phyloP scores from a whole-genome alignment of 352 stramenopile species.

The Phytophthora lateralis region DNA sequence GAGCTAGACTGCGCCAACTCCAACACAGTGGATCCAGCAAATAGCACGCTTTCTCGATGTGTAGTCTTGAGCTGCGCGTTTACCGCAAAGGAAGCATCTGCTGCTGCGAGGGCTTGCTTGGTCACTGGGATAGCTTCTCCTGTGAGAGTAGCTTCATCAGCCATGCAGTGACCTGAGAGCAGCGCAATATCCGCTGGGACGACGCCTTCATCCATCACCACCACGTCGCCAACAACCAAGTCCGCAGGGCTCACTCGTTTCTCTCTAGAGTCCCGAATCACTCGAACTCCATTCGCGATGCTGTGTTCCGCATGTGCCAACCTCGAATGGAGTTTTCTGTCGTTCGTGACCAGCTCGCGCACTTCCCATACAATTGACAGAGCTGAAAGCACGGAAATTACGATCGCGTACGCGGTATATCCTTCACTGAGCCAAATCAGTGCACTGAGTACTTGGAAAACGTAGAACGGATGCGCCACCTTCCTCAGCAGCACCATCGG shows the following conservation, averaged over 20 bases:
- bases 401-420: conserved; percentile 71
- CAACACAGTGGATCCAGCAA: conserved; percentile 63
- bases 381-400: conserved; percentile 66
- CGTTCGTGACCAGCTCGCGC: conserved; percentile 62
- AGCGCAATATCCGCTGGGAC: conserved; percentile 71
- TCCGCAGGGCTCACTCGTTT: conserved; percentile 45
- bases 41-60: conserved; percentile 57
- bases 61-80: conserved; percentile 49
- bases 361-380: conserved; percentile 81
- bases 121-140: conserved; percentile 83
- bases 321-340: conserved; percentile 57
- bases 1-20: conserved; percentile 35
- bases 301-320: conserved; percentile 63
- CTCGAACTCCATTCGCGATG: conserved; percentile 58
- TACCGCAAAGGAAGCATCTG: conserved; percentile 19
- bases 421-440: conserved; percentile 71
- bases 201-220: conserved; percentile 66
- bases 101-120: conserved; percentile 44
- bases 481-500: conserved; percentile 61
- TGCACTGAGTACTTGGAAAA: conserved; percentile 75
- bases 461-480: conserved; percentile 79
- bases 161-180: conserved; percentile 66
- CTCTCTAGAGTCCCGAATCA: conserved; percentile 59
- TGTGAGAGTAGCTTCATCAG: conserved; percentile 79
- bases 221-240: conserved; percentile 74